These are phyloP conservation scores for Liriodendron chinense DNA, from an alignment of 164 flowering plant genomes.

Conservation along the genomic window DNA sequence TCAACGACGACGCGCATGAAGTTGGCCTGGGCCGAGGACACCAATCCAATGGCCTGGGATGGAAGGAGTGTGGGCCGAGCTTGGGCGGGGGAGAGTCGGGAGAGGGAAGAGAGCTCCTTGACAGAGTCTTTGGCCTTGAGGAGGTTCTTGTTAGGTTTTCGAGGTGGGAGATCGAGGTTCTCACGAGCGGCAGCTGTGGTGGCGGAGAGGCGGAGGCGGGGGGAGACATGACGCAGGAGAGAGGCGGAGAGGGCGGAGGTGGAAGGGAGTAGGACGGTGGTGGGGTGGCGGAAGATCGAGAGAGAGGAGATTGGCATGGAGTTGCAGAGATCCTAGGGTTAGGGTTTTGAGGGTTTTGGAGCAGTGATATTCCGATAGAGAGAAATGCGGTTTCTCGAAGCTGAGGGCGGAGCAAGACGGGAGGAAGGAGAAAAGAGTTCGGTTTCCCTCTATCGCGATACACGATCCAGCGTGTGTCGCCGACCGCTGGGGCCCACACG, in stretches of 20 bases:
- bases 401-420: too few relatives aligned
- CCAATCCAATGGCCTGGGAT: constrained; percentile 72
- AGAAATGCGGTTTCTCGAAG: not conserved
- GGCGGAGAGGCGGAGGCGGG: constrained; percentile 22
- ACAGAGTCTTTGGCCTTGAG: constrained; percentile 55
- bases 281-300: constrained; percentile 40
- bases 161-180: constrained; percentile 26
- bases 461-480: too few relatives aligned
- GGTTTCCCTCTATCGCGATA: too few relatives aligned
- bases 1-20: constrained; percentile 93
- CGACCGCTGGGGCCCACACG: too few relatives aligned
- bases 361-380: constrained; percentile 6
- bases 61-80: constrained; percentile 38
- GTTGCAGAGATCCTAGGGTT: constrained; percentile 1
- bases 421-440: not conserved
- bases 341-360: not conserved
- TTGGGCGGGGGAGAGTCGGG: constrained; percentile 37
- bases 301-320: constrained; percentile 36
- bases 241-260: constrained; percentile 13
- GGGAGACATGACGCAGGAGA: constrained; percentile 21
- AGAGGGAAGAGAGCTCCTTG: constrained; percentile 41
- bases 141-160: constrained; percentile 44
- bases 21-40: constrained; percentile 86
- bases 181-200: constrained; percentile 27
- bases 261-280: constrained; percentile 6